A percentile compares a stretch with the other conserved stretches of the same genome.
Conservation (phyloP, 352 stramenopile species). For the Peronospora belbahrii region DNA sequence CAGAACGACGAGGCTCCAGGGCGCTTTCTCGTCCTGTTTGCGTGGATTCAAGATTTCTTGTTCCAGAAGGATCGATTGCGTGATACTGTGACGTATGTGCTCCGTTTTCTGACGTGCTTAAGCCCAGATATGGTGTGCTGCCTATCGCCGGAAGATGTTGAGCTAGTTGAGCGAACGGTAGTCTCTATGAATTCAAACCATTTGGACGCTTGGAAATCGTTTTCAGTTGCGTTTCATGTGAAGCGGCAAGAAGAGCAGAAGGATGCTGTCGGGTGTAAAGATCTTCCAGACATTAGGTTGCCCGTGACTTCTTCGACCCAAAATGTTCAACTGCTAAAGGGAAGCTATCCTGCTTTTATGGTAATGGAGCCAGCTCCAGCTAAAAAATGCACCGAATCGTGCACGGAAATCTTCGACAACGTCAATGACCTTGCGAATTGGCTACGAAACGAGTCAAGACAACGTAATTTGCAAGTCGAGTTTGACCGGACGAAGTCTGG, state of each 20-base stretch:
- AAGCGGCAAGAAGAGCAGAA: constrained; percentile 47
- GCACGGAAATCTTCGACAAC: constrained; percentile 8
- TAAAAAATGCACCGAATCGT: constrained; percentile 7
- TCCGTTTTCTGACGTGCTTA: constrained; percentile 58
- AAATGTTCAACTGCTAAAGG: constrained; percentile 25
- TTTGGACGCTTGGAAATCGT: constrained; percentile 33
- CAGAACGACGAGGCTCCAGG: background rate
- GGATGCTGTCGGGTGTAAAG: constrained; percentile 30
- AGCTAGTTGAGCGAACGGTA: constrained; percentile 18
- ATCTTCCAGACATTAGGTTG: constrained; percentile 2
- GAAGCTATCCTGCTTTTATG: constrained; percentile 27
- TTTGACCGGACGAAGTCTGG: background rate
- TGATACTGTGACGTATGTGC: constrained; percentile 58
- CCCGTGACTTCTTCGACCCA: background rate
- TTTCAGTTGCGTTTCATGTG: constrained; percentile 36
- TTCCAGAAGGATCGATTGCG: constrained; percentile 39
- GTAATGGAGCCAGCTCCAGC: constrained; percentile 23
- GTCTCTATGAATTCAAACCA: constrained; percentile 16
- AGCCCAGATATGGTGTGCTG: constrained; percentile 45
- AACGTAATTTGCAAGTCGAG: constrained; percentile 14
- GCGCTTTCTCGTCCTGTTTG: constrained; percentile 40
- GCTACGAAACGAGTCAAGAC: constrained; percentile 13
- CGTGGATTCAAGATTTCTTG: constrained; percentile 42
- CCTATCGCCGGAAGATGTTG: constrained; percentile 30
- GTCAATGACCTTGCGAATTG: constrained; percentile 17